These are phyloP conservation scores for Zymoseptoria brevis DNA, from an alignment of 2,329 filamentous ascomycete genomes.

Conservation along the genomic window DNA sequence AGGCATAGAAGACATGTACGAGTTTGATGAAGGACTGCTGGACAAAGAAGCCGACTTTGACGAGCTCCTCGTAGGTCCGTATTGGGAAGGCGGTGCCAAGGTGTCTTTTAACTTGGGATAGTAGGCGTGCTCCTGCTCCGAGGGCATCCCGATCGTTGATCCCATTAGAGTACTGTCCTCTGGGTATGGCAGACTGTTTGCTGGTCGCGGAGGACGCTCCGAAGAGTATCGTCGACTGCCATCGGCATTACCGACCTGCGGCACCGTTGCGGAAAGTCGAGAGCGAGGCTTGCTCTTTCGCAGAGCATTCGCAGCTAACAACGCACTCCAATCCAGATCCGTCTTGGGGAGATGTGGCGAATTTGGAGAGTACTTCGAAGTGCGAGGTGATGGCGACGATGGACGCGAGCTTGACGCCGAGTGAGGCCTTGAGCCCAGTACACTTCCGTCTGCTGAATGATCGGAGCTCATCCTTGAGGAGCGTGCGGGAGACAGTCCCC, in stretches of 20 bases:
- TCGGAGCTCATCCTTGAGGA: slow-evolving; percentile 20
- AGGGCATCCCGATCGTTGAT: slow-evolving; percentile 33
- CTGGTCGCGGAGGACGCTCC: slow-evolving; percentile 20
- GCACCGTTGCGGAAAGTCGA: slow-evolving; percentile 18
- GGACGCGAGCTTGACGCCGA: slow-evolving; percentile 22
- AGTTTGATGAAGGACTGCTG: background rate
- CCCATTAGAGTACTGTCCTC: slow-evolving; percentile 32
- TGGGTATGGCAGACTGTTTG: slow-evolving; percentile 37
- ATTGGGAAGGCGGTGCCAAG: slow-evolving; percentile 3
- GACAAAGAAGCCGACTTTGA: background rate
- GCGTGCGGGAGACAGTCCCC: slow-evolving; percentile 6
- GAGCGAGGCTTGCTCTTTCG: slow-evolving; percentile 21
- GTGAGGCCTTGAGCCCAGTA: slow-evolving; percentile 12
- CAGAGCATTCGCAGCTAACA: slow-evolving; percentile 22
- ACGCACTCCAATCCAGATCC: slow-evolving; percentile 27
- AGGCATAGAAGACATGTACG: slow-evolving; percentile 3
- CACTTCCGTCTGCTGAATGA: slow-evolving; percentile 11
- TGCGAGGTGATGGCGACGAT: slow-evolving; percentile 19
- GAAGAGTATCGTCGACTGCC: slow-evolving; percentile 2
- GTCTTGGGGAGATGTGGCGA: slow-evolving; percentile 17
- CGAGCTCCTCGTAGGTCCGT: background rate
- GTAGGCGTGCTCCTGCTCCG: slow-evolving; percentile 36
- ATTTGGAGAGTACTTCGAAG: slow-evolving; percentile 18
- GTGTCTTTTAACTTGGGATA: slow-evolving; percentile 14
- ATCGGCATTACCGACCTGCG: slow-evolving; percentile 8